Evolutionary conservation across 1,284 basidiomycete genomes (phyloP), one percentile per base, ranked within the genome.

Genomic region (Melampsora abietis-canadensis): DNA sequence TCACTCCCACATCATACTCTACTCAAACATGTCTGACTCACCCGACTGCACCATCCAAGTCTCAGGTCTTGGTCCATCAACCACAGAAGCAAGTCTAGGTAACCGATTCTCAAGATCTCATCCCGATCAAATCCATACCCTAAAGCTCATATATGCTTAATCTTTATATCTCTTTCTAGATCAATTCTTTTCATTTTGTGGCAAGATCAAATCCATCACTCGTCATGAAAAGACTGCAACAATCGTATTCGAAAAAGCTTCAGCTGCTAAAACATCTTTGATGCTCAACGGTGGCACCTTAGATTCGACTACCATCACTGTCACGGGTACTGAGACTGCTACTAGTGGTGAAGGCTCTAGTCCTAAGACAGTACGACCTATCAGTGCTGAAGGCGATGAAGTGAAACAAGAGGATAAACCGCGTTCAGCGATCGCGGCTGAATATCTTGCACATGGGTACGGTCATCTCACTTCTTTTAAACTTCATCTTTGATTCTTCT

Each of bases 331-430:
- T 27, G 24, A 31, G 2, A 17, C 63, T 19, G 30, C 63, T 14
- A 54, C 21, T 19, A 81, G 84, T 14, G 77, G 78, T 15, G 21
- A 19, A n/a, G 31, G 31, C 17, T 76, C 78, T 4, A 88, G 89
- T 68, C 85, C 85, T 83, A 84, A 46, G 82, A 84, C 76, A 17
- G 79, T 82, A 27, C 80, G 81, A 15, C 48, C 76, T 30, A 66
- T 70, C 47, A 79, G 82, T 34, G 80, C 80, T 4, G 81, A 81
- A 68, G 77, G 78, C n/a, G 79, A 81, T 47, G 84, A 83, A 47
- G 84, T 89, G 76, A 87, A 89, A 24, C 91, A 92, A 82, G 85
- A 87, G 31, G 90, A 92, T 81, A 92, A 92, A 83, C 91, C 91
- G 0, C 85, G 89, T 60, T 78, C 80, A 85, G 80, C 80, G 60